Evolutionary conservation across 2,329 filamentous ascomycete genomes (phyloP).

Genomic region (Chaetomium olivaceum): DNA sequence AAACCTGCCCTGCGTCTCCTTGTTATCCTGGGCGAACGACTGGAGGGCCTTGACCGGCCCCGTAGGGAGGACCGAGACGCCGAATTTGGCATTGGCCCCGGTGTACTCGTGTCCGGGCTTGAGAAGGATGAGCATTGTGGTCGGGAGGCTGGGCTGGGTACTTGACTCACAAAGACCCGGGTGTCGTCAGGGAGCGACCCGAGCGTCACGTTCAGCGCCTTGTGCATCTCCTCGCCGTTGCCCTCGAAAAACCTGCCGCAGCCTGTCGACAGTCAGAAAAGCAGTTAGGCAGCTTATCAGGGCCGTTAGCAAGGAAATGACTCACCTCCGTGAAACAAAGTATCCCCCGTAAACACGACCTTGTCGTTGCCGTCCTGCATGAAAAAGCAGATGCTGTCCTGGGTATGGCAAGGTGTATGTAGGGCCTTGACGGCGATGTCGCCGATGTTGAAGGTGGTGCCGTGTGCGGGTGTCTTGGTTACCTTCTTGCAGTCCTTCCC

Average conservation of each 20-base stretch:
- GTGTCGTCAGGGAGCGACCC: slow-evolving; percentile 84
- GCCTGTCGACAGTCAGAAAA: slow-evolving; percentile 49
- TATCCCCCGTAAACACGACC: slow-evolving; percentile 94
- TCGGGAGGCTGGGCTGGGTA: not conserved
- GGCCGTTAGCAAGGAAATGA: not conserved
- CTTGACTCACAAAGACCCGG: slow-evolving; percentile 71
- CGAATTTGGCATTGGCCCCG: slow-evolving; percentile 93
- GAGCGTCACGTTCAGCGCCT: slow-evolving; percentile 83
- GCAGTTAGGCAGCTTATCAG: accelerated
- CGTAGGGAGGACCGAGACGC: slow-evolving; percentile 70
- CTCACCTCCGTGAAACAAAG: slow-evolving; percentile 85
- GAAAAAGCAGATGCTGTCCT: slow-evolving; percentile 96
- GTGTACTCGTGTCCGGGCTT: slow-evolving; percentile 95
- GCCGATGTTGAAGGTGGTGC: slow-evolving; percentile 79
- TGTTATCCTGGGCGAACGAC: slow-evolving; percentile 73
- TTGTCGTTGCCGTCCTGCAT: slow-evolving; percentile 75
- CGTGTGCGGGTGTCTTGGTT: slow-evolving; percentile 72
- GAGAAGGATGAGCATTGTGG: not conserved
- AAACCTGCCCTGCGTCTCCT: slow-evolving; percentile 91
- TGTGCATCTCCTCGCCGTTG: slow-evolving; percentile 85
- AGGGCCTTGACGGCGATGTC: slow-evolving; percentile 79
- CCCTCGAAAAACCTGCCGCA: slow-evolving; percentile 98
- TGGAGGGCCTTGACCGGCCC: slow-evolving; percentile 76
- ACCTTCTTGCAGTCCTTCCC: slow-evolving; percentile 84
- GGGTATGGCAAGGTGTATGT: slow-evolving; percentile 97